A percentile compares a stretch with the other conserved stretches of the same genome.
Conservation (phyloP, 257 asterid genomes). For the Galeopsis tetrahit region DNA sequence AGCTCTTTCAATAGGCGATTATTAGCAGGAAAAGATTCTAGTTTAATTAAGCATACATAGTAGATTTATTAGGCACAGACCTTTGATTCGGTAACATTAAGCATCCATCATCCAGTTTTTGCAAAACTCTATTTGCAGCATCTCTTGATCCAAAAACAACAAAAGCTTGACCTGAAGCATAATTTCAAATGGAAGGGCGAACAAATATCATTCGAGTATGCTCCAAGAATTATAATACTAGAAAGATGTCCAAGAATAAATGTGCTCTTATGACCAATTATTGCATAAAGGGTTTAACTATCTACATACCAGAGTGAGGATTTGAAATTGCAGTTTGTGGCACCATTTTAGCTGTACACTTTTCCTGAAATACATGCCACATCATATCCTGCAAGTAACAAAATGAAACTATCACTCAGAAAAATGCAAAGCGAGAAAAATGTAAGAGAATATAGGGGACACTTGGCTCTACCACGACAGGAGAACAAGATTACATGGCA, state of each 20-base stretch:
- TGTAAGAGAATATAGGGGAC: neutral
- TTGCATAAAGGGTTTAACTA: neutral
- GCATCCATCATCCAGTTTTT: conserved; percentile 60
- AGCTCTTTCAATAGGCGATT: neutral
- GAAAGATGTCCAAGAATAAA: neutral
- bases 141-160: conserved; percentile 61
- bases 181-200: conserved; percentile 24
- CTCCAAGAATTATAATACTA: conserved; percentile 19
- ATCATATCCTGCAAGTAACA: conserved; percentile 70
- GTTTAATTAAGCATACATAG: neutral
- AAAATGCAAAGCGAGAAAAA: conserved; percentile 7
- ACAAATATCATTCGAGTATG: conserved; percentile 17
- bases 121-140: conserved; percentile 54
- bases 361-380: conserved; percentile 61
- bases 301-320: conserved; percentile 65
- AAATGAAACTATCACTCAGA: conserved; percentile 9
- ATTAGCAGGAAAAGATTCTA: neutral
- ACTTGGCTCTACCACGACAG: neutral
- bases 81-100: conserved; percentile 68
- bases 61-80: conserved; percentile 44
- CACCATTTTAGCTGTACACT: conserved; percentile 64
- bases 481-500: neutral
- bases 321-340: conserved; percentile 64
- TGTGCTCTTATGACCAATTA: conserved; percentile 8
- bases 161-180: conserved; percentile 78